Evolutionary conservation across 1,284 basidiomycete species (phyloP).

Genomic region (Mycosarcoma mackinlayi): DNA sequence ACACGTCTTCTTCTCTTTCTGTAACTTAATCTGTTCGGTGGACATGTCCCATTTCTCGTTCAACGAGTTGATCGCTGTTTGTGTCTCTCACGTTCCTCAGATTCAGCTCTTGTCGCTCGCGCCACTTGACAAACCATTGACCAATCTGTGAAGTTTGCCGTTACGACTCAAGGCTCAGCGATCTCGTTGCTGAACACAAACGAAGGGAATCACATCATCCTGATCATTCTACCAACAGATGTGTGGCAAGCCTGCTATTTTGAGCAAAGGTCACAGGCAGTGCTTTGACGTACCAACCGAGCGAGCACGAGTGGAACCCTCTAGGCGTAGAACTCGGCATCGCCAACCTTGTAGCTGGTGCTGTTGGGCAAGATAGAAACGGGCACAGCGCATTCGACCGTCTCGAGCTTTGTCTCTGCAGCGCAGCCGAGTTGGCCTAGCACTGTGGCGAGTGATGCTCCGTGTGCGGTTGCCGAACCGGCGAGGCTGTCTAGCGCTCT

Average conservation of each 20-base stretch:
- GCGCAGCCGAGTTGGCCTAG: constrained; percentile 12
- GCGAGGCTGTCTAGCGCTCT: constrained; percentile 43
- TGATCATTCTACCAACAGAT: too few species aligned
- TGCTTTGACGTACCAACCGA: too few species aligned
- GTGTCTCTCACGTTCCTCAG: not conserved
- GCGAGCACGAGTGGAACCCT: too few species aligned
- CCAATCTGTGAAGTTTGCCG: not conserved
- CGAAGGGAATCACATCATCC: too few species aligned
- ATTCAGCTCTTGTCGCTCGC: not conserved
- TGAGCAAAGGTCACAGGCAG: too few species aligned
- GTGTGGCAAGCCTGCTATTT: too few species aligned
- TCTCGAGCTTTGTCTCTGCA: constrained; percentile 58
- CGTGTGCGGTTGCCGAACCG: constrained; percentile 15
- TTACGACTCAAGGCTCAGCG: too few species aligned
- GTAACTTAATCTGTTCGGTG: too few species aligned
- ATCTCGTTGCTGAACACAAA: too few species aligned
- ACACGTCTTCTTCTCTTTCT: not conserved
- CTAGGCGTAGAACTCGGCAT: constrained; percentile 55
- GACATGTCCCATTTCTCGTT: too few species aligned
- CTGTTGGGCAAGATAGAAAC: constrained; percentile 59
- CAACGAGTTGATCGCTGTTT: not conserved
- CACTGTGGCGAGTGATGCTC: not conserved
- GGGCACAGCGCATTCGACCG: constrained; percentile 65
- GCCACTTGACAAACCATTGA: too few species aligned
- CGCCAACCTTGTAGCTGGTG: constrained; percentile 50